phyloP scores from a whole-genome alignment of 768 basidiomycete species.

The Calocybe indica region DNA sequence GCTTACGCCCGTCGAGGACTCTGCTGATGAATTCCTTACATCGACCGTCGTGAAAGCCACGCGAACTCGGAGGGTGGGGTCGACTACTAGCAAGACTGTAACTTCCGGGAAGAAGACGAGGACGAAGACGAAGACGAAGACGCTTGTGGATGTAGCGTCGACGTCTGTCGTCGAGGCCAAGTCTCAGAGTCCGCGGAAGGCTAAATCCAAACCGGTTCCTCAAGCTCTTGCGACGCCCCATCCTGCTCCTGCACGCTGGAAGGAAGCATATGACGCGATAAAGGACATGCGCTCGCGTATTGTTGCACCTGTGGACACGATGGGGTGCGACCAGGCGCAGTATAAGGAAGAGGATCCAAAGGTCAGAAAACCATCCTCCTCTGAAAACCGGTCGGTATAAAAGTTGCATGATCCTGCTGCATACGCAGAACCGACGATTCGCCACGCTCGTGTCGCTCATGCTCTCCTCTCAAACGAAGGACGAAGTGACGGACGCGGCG shows the following conservation, averaged over 20 bases:
- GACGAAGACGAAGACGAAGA: constrained; percentile 5
- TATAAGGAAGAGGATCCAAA: constrained; percentile 57
- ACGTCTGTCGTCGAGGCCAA: constrained; percentile 13
- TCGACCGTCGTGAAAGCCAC: too few species aligned
- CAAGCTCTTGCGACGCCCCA: constrained; percentile 54
- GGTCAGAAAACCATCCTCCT: constrained; percentile 28
- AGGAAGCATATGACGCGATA: constrained; percentile 64
- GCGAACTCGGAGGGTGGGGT: too few species aligned
- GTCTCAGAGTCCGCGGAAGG: constrained; percentile 41
- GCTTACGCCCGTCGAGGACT: too few species aligned
- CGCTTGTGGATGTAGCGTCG: background rate
- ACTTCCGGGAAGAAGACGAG: background rate
- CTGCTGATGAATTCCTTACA: too few species aligned
- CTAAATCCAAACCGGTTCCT: constrained; percentile 51
- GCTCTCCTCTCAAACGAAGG: constrained; percentile 95
- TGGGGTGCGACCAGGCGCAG: constrained; percentile 80
- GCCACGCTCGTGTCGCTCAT: constrained; percentile 88
- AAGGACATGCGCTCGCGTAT: constrained; percentile 69
- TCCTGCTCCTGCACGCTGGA: constrained; percentile 62
- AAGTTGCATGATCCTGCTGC: background rate
- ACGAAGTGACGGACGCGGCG: constrained; percentile 80
- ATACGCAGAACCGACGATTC: constrained; percentile 66
- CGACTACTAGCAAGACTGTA: background rate
- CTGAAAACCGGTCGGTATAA: background rate
- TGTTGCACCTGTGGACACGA: constrained; percentile 86